Conservation (phyloP, 1,284 basidiomycete genomes). For the Moniliella sp. region DNA sequence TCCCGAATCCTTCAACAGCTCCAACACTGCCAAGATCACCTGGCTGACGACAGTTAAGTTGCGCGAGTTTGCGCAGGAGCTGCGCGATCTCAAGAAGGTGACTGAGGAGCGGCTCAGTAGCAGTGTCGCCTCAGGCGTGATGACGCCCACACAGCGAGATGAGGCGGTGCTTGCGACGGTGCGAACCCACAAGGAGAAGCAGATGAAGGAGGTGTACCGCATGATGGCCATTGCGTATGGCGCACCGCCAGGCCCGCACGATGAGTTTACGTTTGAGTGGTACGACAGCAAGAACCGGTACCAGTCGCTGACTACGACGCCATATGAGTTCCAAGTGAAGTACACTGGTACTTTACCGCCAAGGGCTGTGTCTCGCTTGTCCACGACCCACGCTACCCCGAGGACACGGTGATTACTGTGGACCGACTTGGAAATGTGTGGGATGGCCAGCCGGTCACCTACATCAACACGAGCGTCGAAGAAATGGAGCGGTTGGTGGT, state of each 20-base stretch:
- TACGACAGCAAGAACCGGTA: constrained; percentile 60
- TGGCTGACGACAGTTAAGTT: constrained; percentile 64
- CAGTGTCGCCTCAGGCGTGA: background rate
- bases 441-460: constrained; percentile 55
- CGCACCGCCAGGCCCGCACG: constrained; percentile 12
- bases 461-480: constrained; percentile 67
- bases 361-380: constrained; percentile 68
- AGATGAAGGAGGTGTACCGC: constrained; percentile 65
- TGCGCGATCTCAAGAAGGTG: constrained; percentile 44
- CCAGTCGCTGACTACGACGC: constrained; percentile 52
- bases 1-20: constrained; percentile 68
- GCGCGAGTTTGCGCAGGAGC: constrained; percentile 63
- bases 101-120: constrained; percentile 35
- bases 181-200: constrained; percentile 51
- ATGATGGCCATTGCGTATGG: constrained; percentile 62
- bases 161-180: constrained; percentile 12
- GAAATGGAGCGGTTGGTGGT: constrained; percentile 51
- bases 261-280: constrained; percentile 23
- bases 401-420: constrained; percentile 68
- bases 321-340: constrained; percentile 44
- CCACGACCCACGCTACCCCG: constrained; percentile 72
- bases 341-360: constrained; percentile 38
- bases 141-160: constrained; percentile 6
- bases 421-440: constrained; percentile 77
- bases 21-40: constrained; percentile 52